phyloP scores from a whole-genome alignment of 768 basidiomycete genomes.

The Suillus ampliporus region DNA sequence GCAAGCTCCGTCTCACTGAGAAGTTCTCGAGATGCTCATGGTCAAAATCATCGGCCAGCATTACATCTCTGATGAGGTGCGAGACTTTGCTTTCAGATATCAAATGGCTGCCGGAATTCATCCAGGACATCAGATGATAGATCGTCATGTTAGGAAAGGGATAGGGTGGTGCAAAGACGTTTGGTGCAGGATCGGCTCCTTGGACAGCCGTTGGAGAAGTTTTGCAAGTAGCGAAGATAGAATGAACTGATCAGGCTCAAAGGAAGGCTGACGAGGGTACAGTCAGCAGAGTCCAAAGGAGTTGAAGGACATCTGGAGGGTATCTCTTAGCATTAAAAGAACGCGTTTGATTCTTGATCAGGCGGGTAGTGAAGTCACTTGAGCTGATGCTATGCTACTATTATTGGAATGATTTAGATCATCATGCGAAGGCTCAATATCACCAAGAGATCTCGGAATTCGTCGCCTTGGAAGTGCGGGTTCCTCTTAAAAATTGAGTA shows the following conservation, averaged over 20 bases:
- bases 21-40: neutral
- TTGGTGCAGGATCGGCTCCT: no score
- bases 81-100: slow-evolving; percentile 5
- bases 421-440: neutral
- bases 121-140: slow-evolving; percentile 13
- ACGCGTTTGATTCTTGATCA: neutral
- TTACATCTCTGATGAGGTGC: slow-evolving; percentile 2
- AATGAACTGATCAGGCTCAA: neutral
- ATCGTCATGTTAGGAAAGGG: slow-evolving; percentile 16
- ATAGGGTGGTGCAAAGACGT: slow-evolving; percentile 1
- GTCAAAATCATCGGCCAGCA: slow-evolving; percentile 9
- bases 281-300: neutral
- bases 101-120: neutral
- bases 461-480: neutral
- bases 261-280: neutral
- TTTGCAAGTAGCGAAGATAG: neutral
- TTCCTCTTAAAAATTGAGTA: neutral
- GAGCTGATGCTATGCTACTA: no score
- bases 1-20: neutral
- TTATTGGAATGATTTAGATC: no score
- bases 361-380: neutral
- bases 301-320: neutral
- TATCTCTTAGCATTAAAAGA: neutral
- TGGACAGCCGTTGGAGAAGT: neutral
- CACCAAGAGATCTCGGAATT: neutral